Base-by-base conservation (phyloP, 1,139 yeast genomes). In the Casaregolazyma suthepensis region DNA sequence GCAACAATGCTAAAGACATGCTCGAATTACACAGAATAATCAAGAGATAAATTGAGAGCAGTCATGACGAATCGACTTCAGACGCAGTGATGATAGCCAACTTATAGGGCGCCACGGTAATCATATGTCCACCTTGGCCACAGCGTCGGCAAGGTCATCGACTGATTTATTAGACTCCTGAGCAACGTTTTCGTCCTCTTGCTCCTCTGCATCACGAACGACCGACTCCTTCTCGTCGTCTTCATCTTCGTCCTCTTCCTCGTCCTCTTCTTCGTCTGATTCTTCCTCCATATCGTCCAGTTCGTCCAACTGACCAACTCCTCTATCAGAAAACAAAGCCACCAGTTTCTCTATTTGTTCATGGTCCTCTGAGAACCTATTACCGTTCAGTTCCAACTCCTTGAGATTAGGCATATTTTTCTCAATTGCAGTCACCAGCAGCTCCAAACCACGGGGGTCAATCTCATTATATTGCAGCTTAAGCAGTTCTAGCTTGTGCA, bases 271-370 rank as follows among this genome's bases (percentile, higher is more conserved):
- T 22, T 87, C 97, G 57, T 88, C 84, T 61, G 87, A 90, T 49
- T 83, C 77, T 67, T 89, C 96, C 72, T 93, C 99, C 74, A 94
- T 80, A 63, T 93, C 99, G 63, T 93, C 98, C 56, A 90, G 76
- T 63, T 90, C 97, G 64, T 90, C 97, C 35, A 93, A 71, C 67
- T 85, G 94, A 55, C 96, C 96, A 56, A 73, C 70, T 0, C 91
- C 94, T 66, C 90, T 81, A 45, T 77, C 79, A 58, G 83, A 88
- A 61, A 93, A 90, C 20, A 85, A 69, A 22, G 75, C 80, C 52
- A 71, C 74, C 57, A 93, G 78, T 50, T 74, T 72, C 46, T 78
- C 80, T 49, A 85, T 71, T 20, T 80, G 69, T 47, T 78, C 79
- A 42, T 82, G 77, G 61, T 90, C 97, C 63, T 89, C 96, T 48